Evolutionary conservation across 179 eudicot species (phyloP), one percentile per base, ranked within the genome.

Genomic region (Patellifolia procumbens): DNA sequence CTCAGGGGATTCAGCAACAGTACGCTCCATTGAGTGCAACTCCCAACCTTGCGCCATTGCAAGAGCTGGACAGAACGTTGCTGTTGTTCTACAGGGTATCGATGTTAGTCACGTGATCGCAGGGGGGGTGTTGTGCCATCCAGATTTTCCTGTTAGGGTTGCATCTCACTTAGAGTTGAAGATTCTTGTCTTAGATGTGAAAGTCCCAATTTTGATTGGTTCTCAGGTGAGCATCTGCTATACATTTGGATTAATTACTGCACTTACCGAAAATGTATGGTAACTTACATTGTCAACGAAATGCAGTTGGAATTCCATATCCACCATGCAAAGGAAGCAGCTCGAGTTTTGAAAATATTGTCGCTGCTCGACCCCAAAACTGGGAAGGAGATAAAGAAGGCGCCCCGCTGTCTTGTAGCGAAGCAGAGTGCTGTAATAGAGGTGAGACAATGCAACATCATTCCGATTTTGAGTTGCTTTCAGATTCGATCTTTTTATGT

Each of bases 71-170:
- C 96, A 96, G 80, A 96, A 87, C 76, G 94, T 96, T 51, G 84
- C 91, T 63, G 88, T 96, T 77, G 86, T 75, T 81, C 81, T 96
- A 65, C 96, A 90, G 78, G 98, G 96, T 59, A 82, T 90, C 65
- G 99, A 96, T 76, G 85, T 62, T 75, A 87, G 79, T 68, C 85
- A 79, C 42, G 88, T 93, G 70, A 84, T 82, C 74, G 91, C 97
- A 63, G 98, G 98, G 2, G 92, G 96, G 59, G 96, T 93, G 68
- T 77, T 96, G 67, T 96, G 99, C 76, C 99, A 96, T 81, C 99
- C 98, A 6, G 94, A 93, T 87, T 96, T 78, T 88, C 97, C 98
- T 17, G 90, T 96, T 66, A 79, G 86, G 81, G 89, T 91, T 69
- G 86, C 98, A 68, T 86, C 89, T 65, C 89, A 74, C 77, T 85